Evolutionary conservation across 257 asterid genomes (phyloP).

Genomic region (Perilla frutescens): DNA sequence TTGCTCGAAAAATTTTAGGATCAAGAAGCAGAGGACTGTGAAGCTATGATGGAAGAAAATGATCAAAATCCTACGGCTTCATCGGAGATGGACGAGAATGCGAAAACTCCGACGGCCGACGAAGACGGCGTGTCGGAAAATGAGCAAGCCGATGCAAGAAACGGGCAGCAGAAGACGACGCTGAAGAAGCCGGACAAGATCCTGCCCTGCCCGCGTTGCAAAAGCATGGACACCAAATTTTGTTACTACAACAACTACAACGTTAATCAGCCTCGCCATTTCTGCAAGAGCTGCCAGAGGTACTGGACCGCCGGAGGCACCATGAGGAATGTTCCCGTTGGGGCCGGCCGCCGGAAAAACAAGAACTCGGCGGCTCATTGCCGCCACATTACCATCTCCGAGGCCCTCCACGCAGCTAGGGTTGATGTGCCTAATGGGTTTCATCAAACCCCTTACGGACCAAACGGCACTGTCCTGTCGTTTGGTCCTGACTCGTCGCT

Average conservation of each 20-base stretch:
- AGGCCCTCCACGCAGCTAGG: conserved; percentile 57
- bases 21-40: conserved; percentile 40
- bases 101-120: conserved; percentile 34
- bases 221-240: conserved; percentile 88
- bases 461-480: conserved; percentile 69
- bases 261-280: conserved; percentile 85
- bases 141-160: conserved; percentile 47
- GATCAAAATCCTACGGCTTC: conserved; percentile 34
- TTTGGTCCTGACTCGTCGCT: conserved; percentile 59
- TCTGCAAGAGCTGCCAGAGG: conserved; percentile 94
- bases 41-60: conserved; percentile 37
- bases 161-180: conserved; percentile 54
- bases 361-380: conserved; percentile 66
- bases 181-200: conserved; percentile 87
- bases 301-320: conserved; percentile 98
- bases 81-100: conserved; percentile 42
- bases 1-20: conserved; percentile 47
- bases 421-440: conserved; percentile 50
- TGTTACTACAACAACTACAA: conserved; percentile 95
- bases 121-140: conserved; percentile 43
- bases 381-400: conserved; percentile 62
- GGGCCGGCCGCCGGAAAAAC: conserved; percentile 87
- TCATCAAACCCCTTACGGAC: conserved; percentile 50
- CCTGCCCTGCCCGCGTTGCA: conserved; percentile 95
- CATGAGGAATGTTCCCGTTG: conserved; percentile 91